Evolutionary conservation across 1,139 yeast species (phyloP).

Genomic region (Saccharomyces hybrid): DNA sequence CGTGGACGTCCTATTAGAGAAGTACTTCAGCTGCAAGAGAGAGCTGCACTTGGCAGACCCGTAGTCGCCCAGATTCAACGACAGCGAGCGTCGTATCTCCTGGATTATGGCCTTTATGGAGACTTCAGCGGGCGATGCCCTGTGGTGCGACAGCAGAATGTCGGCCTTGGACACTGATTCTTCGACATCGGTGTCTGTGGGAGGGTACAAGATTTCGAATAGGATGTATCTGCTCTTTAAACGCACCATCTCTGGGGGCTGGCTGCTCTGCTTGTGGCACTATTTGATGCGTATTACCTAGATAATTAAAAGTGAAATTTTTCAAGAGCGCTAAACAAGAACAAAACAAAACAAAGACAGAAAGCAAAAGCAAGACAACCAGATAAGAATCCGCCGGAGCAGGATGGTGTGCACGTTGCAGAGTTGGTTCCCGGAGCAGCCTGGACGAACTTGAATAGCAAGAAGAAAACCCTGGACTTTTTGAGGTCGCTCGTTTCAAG

Average conservation of each 20-base stretch:
- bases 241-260: conserved; percentile 56
- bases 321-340: background rate
- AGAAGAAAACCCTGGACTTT: background rate
- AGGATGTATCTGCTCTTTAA: conserved; percentile 76
- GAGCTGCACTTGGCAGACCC: conserved; percentile 64
- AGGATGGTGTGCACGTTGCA: background rate
- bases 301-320: background rate
- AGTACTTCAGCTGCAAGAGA: conserved; percentile 65
- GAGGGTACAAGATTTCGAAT: conserved; percentile 71
- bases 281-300: background rate
- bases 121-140: conserved; percentile 41
- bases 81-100: conserved; percentile 47
- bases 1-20: conserved; percentile 71
- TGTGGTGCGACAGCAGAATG: conserved; percentile 42
- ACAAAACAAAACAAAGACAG: background rate
- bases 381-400: background rate
- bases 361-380: background rate
- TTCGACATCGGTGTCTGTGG: conserved; percentile 10
- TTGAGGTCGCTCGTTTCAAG: background rate
- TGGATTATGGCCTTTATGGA: conserved; percentile 44
- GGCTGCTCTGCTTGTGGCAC: background rate
- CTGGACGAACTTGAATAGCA: background rate
- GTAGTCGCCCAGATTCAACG: conserved; percentile 63
- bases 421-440: background rate
- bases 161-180: conserved; percentile 5